Conservation (phyloP, 2,329 filamentous ascomycete genomes). For the Exophiala viscosa region DNA sequence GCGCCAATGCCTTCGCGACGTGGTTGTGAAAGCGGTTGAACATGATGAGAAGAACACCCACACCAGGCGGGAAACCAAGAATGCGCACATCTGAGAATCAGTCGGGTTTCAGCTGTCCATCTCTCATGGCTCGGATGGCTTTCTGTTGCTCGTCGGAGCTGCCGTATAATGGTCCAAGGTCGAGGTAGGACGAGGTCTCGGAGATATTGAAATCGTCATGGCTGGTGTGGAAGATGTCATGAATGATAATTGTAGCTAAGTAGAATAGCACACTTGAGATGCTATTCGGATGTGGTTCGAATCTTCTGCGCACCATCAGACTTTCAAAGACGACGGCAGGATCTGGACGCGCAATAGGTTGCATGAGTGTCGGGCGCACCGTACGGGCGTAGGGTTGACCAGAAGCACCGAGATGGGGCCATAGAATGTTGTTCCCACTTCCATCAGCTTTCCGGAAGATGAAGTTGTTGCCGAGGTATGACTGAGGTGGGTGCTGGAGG, state of each 20-base stretch:
- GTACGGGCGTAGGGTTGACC: constrained; percentile 66
- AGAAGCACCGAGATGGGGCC: constrained; percentile 62
- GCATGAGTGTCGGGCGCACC: constrained; percentile 55
- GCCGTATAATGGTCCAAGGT: constrained; percentile 70
- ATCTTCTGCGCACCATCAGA: constrained; percentile 60
- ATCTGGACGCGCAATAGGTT: constrained; percentile 60
- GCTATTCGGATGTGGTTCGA: constrained; percentile 64
- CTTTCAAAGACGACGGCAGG: constrained; percentile 65
- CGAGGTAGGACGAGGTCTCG: constrained; percentile 69
- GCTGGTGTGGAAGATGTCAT: constrained; percentile 64
- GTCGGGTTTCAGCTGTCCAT: constrained; percentile 68
- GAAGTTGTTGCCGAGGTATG: constrained; percentile 38
- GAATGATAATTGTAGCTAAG: constrained; percentile 65
- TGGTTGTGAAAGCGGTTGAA: constrained; percentile 70
- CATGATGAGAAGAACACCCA: constrained; percentile 64
- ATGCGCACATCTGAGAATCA: constrained; percentile 65
- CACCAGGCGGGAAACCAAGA: constrained; percentile 64
- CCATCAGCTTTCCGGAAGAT: constrained; percentile 37
- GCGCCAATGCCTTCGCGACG: constrained; percentile 57
- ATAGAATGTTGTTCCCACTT: constrained; percentile 54
- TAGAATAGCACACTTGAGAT: constrained; percentile 75
- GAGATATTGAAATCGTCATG: constrained; percentile 61
- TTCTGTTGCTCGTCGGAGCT: constrained; percentile 62
- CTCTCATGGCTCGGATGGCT: constrained; percentile 58
- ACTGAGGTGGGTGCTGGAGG: constrained; percentile 53